Conservation (phyloP, 2,329 filamentous ascomycete species). For the Trichoderma semiorbis region DNA sequence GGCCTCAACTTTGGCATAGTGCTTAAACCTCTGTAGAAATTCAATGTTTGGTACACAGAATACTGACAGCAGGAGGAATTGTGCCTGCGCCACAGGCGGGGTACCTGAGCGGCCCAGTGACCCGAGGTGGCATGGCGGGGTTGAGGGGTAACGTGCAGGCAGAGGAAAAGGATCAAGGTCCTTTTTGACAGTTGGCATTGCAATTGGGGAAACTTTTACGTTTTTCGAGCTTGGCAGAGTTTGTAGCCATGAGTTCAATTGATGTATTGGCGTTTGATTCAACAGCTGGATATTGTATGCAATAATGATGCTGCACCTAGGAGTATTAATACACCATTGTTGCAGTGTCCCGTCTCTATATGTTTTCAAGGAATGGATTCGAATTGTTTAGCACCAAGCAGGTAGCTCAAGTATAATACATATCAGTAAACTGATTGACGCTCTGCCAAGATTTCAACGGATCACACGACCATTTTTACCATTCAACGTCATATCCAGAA, state of each 20-base stretch:
- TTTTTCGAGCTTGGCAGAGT: background rate
- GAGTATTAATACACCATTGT: background rate
- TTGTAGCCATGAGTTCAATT: background rate
- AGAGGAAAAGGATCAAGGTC: background rate
- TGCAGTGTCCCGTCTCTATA: too few relatives aligned
- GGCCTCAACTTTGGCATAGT: background rate
- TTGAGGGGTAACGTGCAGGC: conserved; percentile 12
- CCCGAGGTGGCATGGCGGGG: conserved; percentile 16
- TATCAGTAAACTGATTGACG: background rate
- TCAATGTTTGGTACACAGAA: background rate
- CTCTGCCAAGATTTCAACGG: background rate
- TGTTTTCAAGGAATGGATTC: background rate
- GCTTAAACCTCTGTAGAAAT: background rate
- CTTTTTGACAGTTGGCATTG: background rate
- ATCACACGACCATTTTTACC: background rate
- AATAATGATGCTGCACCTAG: background rate
- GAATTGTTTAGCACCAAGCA: background rate
- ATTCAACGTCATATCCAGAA: background rate
- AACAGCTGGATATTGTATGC: background rate
- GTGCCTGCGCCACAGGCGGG: conserved; percentile 20
- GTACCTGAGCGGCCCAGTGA: conserved; percentile 2
- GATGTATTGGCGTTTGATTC: background rate
- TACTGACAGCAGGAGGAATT: background rate
- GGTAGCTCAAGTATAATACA: too few relatives aligned
- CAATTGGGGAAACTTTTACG: background rate